Evolutionary conservation across 441 rosid genomes (phyloP).

Genomic region (Adansonia madagascariensis): DNA sequence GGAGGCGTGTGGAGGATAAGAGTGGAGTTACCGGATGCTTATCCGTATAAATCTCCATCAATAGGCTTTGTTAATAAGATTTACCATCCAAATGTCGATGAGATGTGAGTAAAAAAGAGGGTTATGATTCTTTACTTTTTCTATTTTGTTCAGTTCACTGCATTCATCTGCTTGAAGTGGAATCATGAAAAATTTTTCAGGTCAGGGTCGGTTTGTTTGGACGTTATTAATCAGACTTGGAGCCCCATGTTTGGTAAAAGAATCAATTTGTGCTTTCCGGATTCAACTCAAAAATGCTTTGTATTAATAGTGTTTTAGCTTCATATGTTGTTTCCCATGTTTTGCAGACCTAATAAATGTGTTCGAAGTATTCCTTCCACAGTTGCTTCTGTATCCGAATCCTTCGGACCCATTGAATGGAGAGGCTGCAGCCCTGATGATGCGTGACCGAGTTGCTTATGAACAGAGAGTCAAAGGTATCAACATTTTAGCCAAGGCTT

Average conservation of each 20-base stretch:
- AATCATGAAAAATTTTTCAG: constrained; percentile 38
- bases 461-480: constrained; percentile 63
- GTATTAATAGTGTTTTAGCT: constrained; percentile 13
- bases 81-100: constrained; percentile 73
- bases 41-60: constrained; percentile 71
- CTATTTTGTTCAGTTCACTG: not conserved
- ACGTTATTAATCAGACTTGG: constrained; percentile 68
- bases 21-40: constrained; percentile 66
- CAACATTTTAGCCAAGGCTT: not conserved
- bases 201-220: constrained; percentile 73
- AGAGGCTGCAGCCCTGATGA: constrained; percentile 69
- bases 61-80: constrained; percentile 65
- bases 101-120: constrained; percentile 50
- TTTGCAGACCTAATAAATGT: constrained; percentile 60
- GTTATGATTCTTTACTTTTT: constrained; percentile 2
- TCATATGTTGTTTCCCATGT: constrained; percentile 12
- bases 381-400: constrained; percentile 66
- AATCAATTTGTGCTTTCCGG: not conserved
- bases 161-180: constrained; percentile 14
- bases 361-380: constrained; percentile 69
- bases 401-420: constrained; percentile 66
- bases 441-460: constrained; percentile 56
- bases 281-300: not conserved
- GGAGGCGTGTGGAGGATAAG: constrained; percentile 73
- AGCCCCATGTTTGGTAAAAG: constrained; percentile 70